A percentile compares a stretch with the other conserved stretches of the same genome.
Evolutionary conservation across 192 early-diverging fungal genomes (phyloP).

Genomic region (Coemansia guatemalensis): DNA sequence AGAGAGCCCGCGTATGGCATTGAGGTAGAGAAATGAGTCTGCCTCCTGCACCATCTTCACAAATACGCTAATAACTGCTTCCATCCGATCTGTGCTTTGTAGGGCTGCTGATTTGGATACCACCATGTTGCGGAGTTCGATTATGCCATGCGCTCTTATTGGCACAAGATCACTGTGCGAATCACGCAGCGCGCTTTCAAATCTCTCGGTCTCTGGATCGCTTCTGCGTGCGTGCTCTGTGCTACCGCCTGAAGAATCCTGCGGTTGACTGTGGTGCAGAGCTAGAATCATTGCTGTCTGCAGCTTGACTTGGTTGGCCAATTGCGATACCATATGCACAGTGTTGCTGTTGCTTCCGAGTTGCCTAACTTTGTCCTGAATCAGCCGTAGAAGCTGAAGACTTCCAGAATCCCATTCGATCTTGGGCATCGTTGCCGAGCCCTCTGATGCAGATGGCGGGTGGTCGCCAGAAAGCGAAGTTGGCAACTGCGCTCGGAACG

Average conservation of each 20-base stretch:
- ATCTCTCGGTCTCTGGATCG: constrained; percentile 56
- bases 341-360: not conserved
- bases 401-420: constrained; percentile 14
- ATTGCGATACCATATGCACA: not conserved
- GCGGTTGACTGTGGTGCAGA: constrained; percentile 8
- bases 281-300: constrained; percentile 45
- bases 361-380: constrained; percentile 17
- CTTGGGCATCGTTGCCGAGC: constrained; percentile 1
- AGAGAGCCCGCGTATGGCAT: constrained; percentile 84
- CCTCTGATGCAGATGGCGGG: not conserved
- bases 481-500: constrained; percentile 9
- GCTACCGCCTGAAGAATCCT: not conserved
- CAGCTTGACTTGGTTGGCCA: constrained; percentile 14
- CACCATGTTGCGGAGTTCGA: constrained; percentile 78
- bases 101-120: constrained; percentile 63
- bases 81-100: constrained; percentile 53
- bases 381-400: constrained; percentile 28
- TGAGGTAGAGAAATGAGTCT: constrained; percentile 92
- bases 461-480: not conserved
- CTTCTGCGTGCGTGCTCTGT: constrained; percentile 10
- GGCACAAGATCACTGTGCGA: constrained; percentile 78
- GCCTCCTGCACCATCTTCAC: constrained; percentile 71
- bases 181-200: constrained; percentile 75
- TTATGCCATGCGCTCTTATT: constrained; percentile 84
- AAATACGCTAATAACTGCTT: constrained; percentile 73